Evolutionary conservation across 2,329 filamentous ascomycete species (phyloP).

Genomic region (Fusarium sp.): DNA sequence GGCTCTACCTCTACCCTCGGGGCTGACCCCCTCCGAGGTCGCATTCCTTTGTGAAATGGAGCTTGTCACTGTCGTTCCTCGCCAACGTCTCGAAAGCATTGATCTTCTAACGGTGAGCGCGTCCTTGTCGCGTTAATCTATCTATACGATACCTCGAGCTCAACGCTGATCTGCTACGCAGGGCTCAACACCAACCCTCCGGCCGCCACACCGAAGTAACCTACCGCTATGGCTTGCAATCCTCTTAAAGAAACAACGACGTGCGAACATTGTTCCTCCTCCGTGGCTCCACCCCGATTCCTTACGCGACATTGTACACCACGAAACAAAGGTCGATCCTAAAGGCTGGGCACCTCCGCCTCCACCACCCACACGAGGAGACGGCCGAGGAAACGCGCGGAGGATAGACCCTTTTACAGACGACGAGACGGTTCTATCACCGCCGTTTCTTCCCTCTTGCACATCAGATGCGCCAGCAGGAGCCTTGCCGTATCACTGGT

Average conservation of each 20-base stretch:
- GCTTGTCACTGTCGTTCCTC: constrained; percentile 89
- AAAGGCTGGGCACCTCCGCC: constrained; percentile 82
- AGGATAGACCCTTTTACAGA: constrained; percentile 45
- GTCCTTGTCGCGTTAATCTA: constrained; percentile 26
- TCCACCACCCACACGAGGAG: constrained; percentile 66
- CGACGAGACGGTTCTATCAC: constrained; percentile 59
- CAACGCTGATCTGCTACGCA: constrained; percentile 53
- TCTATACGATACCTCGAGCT: constrained; percentile 11
- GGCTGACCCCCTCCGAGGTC: constrained; percentile 85
- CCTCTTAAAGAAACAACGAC: constrained; percentile 91
- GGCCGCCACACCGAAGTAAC: constrained; percentile 81
- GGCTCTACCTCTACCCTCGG: constrained; percentile 62
- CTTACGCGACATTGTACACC: constrained; percentile 79
- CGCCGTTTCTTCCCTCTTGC: constrained; percentile 83
- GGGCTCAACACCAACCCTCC: constrained; percentile 81
- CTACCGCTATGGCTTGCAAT: constrained; percentile 95
- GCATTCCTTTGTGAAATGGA: constrained; percentile 99
- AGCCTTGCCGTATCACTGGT: constrained; percentile 92
- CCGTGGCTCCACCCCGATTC: constrained; percentile 85
- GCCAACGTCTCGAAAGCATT: constrained; percentile 88
- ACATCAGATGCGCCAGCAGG: constrained; percentile 75
- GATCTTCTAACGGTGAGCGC: constrained; percentile 82
- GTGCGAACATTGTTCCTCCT: constrained; percentile 91
- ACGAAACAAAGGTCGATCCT: constrained; percentile 79
- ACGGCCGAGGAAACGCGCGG: constrained; percentile 57